A percentile compares a stretch with the other conserved stretches of the same genome.
phyloP scores from a whole-genome alignment of 2,329 filamentous ascomycete species.

The Alternaria arborescens region DNA sequence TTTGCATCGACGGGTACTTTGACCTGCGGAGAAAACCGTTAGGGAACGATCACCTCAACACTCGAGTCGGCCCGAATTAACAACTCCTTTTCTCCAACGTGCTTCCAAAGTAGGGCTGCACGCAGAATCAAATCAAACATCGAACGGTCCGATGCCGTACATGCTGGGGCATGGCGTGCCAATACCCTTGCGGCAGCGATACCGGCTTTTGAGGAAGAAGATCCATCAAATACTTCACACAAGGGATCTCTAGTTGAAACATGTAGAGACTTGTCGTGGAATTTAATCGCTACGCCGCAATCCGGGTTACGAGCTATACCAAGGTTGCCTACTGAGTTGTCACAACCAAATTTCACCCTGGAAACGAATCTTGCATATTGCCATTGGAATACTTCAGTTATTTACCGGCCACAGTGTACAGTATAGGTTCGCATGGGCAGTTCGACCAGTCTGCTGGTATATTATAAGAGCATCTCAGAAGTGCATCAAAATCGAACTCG shows the following conservation, averaged over 20 bases:
- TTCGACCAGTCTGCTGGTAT: background rate
- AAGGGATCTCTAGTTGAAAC: background rate
- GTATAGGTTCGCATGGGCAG: background rate
- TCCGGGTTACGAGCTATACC: background rate
- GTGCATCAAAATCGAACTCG: background rate
- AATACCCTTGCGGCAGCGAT: background rate
- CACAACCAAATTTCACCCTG: background rate
- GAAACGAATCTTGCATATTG: background rate
- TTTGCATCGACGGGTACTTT: background rate
- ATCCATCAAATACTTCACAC: background rate
- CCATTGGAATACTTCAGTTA: background rate
- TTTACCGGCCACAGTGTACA: background rate
- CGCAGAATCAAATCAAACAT: background rate
- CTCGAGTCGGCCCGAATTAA: background rate
- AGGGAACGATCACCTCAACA: background rate
- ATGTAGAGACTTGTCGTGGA: background rate
- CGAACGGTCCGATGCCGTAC: background rate
- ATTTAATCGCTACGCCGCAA: background rate
- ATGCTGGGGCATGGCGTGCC: background rate
- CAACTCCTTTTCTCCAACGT: background rate
- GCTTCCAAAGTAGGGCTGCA: background rate
- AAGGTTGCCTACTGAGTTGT: background rate
- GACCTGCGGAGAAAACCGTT: slow-evolving; percentile 1
- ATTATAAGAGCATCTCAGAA: background rate
- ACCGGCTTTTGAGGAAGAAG: background rate